Conservation (phyloP, 495 filamentous ascomycete genomes). For the Aspergillus bridgeri region DNA sequence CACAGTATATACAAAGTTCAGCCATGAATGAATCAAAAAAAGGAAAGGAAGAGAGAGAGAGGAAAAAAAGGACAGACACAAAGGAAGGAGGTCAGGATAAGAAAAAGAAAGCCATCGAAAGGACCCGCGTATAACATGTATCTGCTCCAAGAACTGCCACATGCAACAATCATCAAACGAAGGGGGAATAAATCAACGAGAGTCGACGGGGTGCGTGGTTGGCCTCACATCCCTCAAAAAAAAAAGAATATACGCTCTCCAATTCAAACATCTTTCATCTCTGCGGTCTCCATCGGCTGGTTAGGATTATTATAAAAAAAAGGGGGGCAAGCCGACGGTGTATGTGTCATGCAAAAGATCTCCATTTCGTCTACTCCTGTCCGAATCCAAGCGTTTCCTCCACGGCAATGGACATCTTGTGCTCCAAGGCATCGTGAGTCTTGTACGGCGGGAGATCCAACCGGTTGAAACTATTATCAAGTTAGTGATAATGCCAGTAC, state of each 20-base stretch:
- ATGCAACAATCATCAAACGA: slow-evolving; percentile 8
- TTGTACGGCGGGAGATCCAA: slow-evolving; percentile 96
- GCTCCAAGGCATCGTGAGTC: slow-evolving; percentile 73
- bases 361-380: slow-evolving; percentile 66
- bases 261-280: slow-evolving; percentile 1
- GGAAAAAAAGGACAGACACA: slow-evolving; percentile 4
- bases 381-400: slow-evolving; percentile 99
- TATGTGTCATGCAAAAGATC: not conserved
- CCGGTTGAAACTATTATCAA: slow-evolving; percentile 80
- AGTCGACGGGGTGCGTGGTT: not conserved
- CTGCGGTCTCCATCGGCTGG: not conserved
- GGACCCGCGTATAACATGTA: slow-evolving; percentile 5
- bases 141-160: slow-evolving; percentile 9
- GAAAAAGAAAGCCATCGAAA: slow-evolving; percentile 11
- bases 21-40: slow-evolving; percentile 4
- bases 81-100: slow-evolving; percentile 15
- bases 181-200: slow-evolving; percentile 3
- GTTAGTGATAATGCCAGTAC: not conserved
- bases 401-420: slow-evolving; percentile 91
- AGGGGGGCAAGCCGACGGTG: slow-evolving; percentile 1
- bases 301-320: slow-evolving; percentile 5
- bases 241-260: not conserved
- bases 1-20: slow-evolving; percentile 11
- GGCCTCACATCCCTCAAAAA: not conserved
- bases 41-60: slow-evolving; percentile 2